Evolutionary conservation across 768 basidiomycete species (phyloP).

Genomic region (Russula emetica): DNA sequence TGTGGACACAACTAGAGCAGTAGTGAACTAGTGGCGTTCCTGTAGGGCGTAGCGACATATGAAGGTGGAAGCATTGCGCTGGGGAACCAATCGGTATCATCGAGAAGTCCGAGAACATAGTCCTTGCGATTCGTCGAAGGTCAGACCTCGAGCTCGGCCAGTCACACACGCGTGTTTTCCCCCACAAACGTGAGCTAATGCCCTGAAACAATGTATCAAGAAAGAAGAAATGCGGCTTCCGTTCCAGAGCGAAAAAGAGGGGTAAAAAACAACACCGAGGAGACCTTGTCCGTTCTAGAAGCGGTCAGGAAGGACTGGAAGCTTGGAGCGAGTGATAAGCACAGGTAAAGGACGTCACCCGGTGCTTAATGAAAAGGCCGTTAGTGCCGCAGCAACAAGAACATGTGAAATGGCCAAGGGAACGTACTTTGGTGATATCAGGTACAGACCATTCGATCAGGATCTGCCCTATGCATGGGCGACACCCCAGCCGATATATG

Average conservation of each 20-base stretch:
- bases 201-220: constrained; percentile 15
- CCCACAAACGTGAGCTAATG: not conserved
- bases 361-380: constrained; percentile 12
- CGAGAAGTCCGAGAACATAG: not conserved
- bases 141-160: not conserved
- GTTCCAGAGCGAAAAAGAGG: not conserved
- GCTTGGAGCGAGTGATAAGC: constrained; percentile 17
- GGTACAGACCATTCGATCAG: constrained; percentile 2
- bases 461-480: constrained; percentile 22
- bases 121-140: not conserved
- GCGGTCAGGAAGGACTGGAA: constrained; percentile 16
- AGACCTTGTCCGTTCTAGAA: constrained; percentile 19
- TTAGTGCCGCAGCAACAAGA: not conserved
- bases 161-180: not conserved
- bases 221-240: constrained; percentile 16
- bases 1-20: not conserved
- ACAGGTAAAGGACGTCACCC: not conserved
- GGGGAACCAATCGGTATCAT: not conserved
- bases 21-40: constrained; percentile 4
- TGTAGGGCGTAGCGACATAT: not conserved
- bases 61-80: not conserved
- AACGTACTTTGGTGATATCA: constrained; percentile 6
- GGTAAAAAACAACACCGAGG: constrained; percentile 1
- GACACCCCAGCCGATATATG: constrained; percentile 2
- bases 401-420: not conserved